Conservation (phyloP, 768 basidiomycete genomes). For the Agaricus bisporus region DNA sequence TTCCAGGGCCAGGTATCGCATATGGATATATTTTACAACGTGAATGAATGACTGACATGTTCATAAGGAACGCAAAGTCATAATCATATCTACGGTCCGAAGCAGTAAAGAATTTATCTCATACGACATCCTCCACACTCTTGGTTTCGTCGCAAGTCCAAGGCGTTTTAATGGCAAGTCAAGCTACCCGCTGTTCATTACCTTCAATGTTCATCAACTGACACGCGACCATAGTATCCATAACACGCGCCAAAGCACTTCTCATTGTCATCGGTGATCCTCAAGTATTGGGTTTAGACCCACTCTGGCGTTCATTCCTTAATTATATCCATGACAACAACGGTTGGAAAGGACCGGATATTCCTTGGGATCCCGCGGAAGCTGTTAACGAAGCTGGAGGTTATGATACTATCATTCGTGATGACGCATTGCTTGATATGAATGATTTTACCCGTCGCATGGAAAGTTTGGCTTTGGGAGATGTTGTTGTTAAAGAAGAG, state of each 20-base stretch:
- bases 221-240: constrained; percentile 34
- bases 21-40: neutral
- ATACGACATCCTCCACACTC: constrained; percentile 46
- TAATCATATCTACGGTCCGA: constrained; percentile 52
- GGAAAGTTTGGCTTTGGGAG: constrained; percentile 20
- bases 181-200: neutral
- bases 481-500: constrained; percentile 4
- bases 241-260: constrained; percentile 54
- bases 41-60: constrained; percentile 10
- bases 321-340: constrained; percentile 46
- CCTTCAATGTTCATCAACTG: neutral
- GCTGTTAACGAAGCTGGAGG: constrained; percentile 30
- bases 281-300: constrained; percentile 50
- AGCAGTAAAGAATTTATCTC: constrained; percentile 47
- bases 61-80: constrained; percentile 43
- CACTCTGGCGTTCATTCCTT: constrained; percentile 53
- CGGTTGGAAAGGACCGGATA: constrained; percentile 48
- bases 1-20: constrained; percentile 50
- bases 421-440: constrained; percentile 31
- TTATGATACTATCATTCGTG: constrained; percentile 31
- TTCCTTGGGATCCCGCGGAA: constrained; percentile 43
- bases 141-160: constrained; percentile 52
- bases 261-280: constrained; percentile 57
- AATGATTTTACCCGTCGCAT: constrained; percentile 34
- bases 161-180: constrained; percentile 51